Conservation (phyloP, 2,329 filamentous ascomycete species). For the Scedosporium dehoogii region DNA sequence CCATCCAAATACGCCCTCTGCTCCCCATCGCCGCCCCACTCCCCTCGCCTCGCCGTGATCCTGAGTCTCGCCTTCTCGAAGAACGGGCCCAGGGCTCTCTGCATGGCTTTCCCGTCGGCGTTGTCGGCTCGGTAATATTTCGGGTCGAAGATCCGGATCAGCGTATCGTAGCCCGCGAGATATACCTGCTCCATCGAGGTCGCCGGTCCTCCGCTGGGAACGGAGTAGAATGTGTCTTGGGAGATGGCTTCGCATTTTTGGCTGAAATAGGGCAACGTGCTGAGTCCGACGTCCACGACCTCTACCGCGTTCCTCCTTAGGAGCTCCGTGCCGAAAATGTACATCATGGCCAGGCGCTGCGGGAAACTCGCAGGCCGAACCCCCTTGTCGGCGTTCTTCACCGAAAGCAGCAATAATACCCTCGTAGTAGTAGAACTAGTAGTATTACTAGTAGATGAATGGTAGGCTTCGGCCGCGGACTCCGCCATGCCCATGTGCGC, state of each 20-base stretch:
- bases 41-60: constrained; percentile 52
- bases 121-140: constrained; percentile 50
- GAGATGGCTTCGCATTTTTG: constrained; percentile 52
- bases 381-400: constrained; percentile 57
- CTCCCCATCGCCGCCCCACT: constrained; percentile 41
- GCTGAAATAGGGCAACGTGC: constrained; percentile 62
- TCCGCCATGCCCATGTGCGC: constrained; percentile 50
- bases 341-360: constrained; percentile 62
- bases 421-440: constrained; percentile 20
- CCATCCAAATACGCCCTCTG: constrained; percentile 40
- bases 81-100: constrained; percentile 49
- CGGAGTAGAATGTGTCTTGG: constrained; percentile 29
- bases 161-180: constrained; percentile 66
- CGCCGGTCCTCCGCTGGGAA: background rate
- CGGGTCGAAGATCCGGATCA: constrained; percentile 60
- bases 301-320: constrained; percentile 14
- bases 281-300: constrained; percentile 57
- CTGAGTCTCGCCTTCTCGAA: constrained; percentile 51
- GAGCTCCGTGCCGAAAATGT: constrained; percentile 51
- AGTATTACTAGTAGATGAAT: background rate
- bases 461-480: constrained; percentile 29
- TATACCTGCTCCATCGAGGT: constrained; percentile 46
- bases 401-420: constrained; percentile 50
- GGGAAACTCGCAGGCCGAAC: constrained; percentile 59
- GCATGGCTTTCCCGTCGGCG: constrained; percentile 23